Evolutionary conservation across 805 yeast species (phyloP).

Genomic region (Schizosaccharomyces cryophilus): DNA sequence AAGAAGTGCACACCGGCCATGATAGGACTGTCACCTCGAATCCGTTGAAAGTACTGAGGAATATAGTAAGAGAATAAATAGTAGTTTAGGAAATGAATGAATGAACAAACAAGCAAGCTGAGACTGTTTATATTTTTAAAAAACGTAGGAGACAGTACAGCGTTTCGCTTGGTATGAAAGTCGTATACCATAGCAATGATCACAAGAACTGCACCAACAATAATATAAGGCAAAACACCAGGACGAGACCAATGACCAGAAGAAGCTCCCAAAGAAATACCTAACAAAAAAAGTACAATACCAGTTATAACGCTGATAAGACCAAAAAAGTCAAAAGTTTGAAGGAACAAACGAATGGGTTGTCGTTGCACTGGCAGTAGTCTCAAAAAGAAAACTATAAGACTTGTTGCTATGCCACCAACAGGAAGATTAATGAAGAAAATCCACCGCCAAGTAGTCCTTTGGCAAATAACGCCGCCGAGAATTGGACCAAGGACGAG

Average conservation of each 20-base stretch:
- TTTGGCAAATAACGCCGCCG: conserved; percentile 39
- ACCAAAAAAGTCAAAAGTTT: conserved; percentile 26
- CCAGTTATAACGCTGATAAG: conserved; percentile 21
- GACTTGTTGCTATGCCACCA: conserved; percentile 26
- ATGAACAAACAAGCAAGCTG: conserved; percentile 18
- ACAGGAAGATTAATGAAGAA: conserved; percentile 46
- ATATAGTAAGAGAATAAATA: conserved; percentile 14
- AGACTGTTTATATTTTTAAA: conserved; percentile 17
- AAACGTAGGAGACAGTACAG: conserved; percentile 23
- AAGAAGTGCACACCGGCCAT: conserved; percentile 23
- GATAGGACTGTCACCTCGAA: conserved; percentile 20
- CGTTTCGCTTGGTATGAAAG: conserved; percentile 18
- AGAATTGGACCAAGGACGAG: conserved; percentile 28
- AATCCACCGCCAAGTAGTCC: conserved; percentile 54
- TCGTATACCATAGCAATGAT: conserved; percentile 10
- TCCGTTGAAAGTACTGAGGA: conserved; percentile 27
- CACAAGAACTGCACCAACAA: conserved; percentile 21
- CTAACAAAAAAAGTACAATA: conserved; percentile 23
- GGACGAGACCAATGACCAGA: conserved; percentile 30
- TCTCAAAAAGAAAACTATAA: conserved; percentile 20
- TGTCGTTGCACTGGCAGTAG: conserved; percentile 24
- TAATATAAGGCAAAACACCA: conserved; percentile 25
- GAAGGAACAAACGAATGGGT: conserved; percentile 17
- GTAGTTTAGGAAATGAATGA: conserved; percentile 19
- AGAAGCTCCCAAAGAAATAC: conserved; percentile 30